Evolutionary conservation across 2,329 filamentous ascomycete genomes (phyloP).

Genomic region (Talaromyces marneffei): DNA sequence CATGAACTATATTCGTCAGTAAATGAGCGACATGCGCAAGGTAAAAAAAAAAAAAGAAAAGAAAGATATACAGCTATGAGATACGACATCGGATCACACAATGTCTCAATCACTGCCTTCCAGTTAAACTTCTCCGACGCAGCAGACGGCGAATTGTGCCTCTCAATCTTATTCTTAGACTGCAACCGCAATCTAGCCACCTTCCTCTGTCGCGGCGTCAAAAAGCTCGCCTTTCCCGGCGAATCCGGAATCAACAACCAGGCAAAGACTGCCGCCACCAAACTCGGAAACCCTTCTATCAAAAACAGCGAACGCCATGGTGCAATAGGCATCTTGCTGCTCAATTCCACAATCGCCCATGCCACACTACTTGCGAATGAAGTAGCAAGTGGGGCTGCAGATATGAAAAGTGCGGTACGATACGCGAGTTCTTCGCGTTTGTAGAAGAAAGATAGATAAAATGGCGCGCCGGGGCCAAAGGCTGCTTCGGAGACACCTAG

Average conservation of each 20-base stretch:
- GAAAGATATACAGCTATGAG: slow-evolving; percentile 58
- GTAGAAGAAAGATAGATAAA: slow-evolving; percentile 61
- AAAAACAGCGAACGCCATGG: slow-evolving; percentile 83
- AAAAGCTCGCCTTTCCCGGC: slow-evolving; percentile 59
- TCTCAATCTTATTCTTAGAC: slow-evolving; percentile 38
- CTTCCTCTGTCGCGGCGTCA: slow-evolving; percentile 58
- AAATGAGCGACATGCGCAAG: background rate
- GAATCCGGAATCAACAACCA: slow-evolving; percentile 73
- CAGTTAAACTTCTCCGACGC: slow-evolving; percentile 43
- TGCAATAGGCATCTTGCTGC: slow-evolving; percentile 60
- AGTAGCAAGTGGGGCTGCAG: slow-evolving; percentile 58
- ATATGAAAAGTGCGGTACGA: slow-evolving; percentile 79
- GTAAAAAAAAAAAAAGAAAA: background rate
- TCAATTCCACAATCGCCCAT: slow-evolving; percentile 66
- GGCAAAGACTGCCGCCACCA: slow-evolving; percentile 66
- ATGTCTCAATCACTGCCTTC: slow-evolving; percentile 53
- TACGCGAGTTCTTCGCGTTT: slow-evolving; percentile 69
- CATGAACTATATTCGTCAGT: slow-evolving; percentile 49
- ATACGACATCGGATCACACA: slow-evolving; percentile 65
- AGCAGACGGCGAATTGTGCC: slow-evolving; percentile 24
- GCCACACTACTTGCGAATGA: slow-evolving; percentile 72
- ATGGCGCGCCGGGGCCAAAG: slow-evolving; percentile 58
- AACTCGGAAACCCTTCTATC: slow-evolving; percentile 76
- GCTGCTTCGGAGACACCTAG: slow-evolving; percentile 57
- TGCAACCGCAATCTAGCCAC: slow-evolving; percentile 66